Evolutionary conservation across 176 grass and related monocot genomes (phyloP).

Genomic region (Triticum turgidum): DNA sequence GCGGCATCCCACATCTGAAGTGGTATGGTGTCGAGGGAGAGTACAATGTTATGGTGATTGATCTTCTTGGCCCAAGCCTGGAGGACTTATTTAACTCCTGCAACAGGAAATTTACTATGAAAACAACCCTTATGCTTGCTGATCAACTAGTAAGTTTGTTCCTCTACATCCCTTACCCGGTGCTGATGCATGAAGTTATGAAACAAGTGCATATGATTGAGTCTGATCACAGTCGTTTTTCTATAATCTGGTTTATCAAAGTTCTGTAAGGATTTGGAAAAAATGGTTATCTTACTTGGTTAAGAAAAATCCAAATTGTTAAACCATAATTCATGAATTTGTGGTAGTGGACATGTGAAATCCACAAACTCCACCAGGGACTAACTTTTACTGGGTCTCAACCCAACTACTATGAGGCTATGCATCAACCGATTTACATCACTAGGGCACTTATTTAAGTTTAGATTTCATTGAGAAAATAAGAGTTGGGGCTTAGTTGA

Average conservation of each 20-base stretch:
- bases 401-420: background rate
- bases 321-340: background rate
- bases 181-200: background rate
- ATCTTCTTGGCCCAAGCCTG: constrained; percentile 93
- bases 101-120: constrained; percentile 76
- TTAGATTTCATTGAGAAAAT: background rate
- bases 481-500: background rate
- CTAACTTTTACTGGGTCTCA: background rate
- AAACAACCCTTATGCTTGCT: constrained; percentile 96
- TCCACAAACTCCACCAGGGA: background rate
- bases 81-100: constrained; percentile 92
- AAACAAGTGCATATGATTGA: background rate
- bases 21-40: constrained; percentile 87
- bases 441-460: background rate
- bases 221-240: background rate
- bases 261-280: background rate
- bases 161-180: background rate
- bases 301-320: background rate
- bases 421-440: background rate
- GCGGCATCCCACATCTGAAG: constrained; percentile 82
- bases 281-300: background rate
- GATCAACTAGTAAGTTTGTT: constrained; percentile 73
- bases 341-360: background rate
- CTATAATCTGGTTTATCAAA: background rate
- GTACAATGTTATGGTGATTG: constrained; percentile 88